Conservation (phyloP, 208 protist species). For the Vickermania ingenoplastis region DNA sequence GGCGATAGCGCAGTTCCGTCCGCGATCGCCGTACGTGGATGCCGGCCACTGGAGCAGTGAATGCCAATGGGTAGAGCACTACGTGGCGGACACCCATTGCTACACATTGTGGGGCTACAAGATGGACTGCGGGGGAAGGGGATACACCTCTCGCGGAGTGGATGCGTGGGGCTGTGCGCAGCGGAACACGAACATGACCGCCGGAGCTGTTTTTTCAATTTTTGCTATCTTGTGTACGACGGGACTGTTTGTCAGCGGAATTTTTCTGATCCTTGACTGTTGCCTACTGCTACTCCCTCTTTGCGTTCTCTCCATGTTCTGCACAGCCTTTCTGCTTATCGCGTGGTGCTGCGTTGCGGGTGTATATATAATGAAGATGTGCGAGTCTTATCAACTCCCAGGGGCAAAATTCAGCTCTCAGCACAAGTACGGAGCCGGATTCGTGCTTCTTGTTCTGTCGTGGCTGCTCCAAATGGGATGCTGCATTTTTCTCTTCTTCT, state of each 20-base stretch:
- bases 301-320: background rate
- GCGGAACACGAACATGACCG: background rate
- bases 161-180: background rate
- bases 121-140: background rate
- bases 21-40: background rate
- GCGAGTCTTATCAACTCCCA: background rate
- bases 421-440: background rate
- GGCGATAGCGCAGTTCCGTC: background rate
- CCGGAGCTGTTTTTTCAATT: constrained; percentile 1
- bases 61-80: background rate
- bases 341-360: background rate
- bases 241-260: background rate
- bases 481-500: background rate
- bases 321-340: background rate
- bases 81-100: background rate
- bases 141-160: background rate
- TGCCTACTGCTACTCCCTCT: background rate
- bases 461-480: background rate
- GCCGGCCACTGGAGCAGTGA: too few relatives aligned
- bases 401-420: background rate
- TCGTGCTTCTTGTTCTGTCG: background rate
- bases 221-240: background rate
- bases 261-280: background rate
- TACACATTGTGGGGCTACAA: background rate
- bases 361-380: background rate